These are phyloP conservation scores for Diaporthe australafricana DNA, from an alignment of 2,329 filamentous ascomycete genomes.

Conservation along the genomic window DNA sequence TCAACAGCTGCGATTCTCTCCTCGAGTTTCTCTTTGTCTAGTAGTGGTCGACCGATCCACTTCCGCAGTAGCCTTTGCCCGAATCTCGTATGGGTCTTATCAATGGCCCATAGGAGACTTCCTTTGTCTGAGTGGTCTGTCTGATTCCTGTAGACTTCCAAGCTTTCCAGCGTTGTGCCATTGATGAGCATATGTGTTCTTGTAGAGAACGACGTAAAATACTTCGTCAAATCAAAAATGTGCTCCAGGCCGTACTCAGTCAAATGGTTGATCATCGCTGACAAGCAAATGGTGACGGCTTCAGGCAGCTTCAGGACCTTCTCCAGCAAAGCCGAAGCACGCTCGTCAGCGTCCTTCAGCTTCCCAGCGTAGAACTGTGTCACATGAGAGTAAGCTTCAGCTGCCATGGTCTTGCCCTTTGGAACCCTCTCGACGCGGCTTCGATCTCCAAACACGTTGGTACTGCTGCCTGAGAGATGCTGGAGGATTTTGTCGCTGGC, in stretches of 20 bases:
- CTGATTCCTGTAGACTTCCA: slow-evolving; percentile 96
- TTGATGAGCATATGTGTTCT: slow-evolving; percentile 96
- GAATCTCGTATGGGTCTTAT: slow-evolving; percentile 91
- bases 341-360: slow-evolving; percentile 72
- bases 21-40: slow-evolving; percentile 80
- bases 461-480: slow-evolving; percentile 88
- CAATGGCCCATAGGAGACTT: slow-evolving; percentile 94
- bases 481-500: slow-evolving; percentile 92
- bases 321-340: slow-evolving; percentile 77
- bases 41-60: slow-evolving; percentile 92
- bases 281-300: slow-evolving; percentile 89
- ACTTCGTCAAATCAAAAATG: slow-evolving; percentile 95
- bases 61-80: slow-evolving; percentile 89
- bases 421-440: slow-evolving; percentile 85
- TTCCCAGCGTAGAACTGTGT: slow-evolving; percentile 93
- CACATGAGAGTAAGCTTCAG: slow-evolving; percentile 88
- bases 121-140: slow-evolving; percentile 88
- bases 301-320: slow-evolving; percentile 89
- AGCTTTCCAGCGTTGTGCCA: slow-evolving; percentile 91
- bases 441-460: slow-evolving; percentile 91
- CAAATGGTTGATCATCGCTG: slow-evolving; percentile 94
- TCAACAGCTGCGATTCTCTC: slow-evolving; percentile 86
- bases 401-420: slow-evolving; percentile 83
- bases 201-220: slow-evolving; percentile 95
- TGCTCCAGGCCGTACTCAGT: slow-evolving; percentile 93